Conservation (phyloP, 495 filamentous ascomycete genomes). For the Hamigera avellanea region DNA sequence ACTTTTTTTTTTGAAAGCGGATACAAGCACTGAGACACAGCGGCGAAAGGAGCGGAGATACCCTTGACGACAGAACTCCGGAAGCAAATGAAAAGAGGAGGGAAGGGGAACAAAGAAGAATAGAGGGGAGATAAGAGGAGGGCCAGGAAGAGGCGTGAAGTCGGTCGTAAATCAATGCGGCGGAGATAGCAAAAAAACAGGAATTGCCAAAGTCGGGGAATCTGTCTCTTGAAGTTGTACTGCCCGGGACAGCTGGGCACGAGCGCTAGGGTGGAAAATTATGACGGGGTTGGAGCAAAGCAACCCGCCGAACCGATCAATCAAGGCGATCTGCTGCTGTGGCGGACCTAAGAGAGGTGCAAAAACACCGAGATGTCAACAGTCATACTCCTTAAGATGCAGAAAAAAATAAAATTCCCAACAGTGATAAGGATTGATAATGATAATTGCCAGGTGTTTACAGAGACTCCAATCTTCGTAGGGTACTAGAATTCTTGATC, state of each 20-base stretch:
- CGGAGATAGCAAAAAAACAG: not conserved
- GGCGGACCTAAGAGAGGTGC: no score
- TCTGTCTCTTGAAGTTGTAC: not conserved
- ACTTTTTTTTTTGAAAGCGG: not conserved
- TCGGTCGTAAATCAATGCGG: not conserved
- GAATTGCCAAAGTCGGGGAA: not conserved
- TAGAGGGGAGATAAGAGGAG: conserved; percentile 1
- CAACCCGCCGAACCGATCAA: no score
- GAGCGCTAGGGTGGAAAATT: conserved; percentile 1
- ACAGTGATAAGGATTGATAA: no score
- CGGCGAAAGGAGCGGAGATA: conserved; percentile 1
- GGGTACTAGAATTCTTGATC: no score
- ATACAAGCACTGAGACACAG: not conserved
- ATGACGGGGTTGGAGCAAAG: not conserved
- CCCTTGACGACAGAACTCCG: not conserved
- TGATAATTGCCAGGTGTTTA: no score
- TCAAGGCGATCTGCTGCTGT: no score
- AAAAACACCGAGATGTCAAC: no score
- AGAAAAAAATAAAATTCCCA: no score
- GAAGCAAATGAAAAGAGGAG: not conserved
- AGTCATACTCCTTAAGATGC: no score
- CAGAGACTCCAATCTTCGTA: no score
- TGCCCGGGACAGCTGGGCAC: not conserved
- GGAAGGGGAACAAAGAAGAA: not conserved
- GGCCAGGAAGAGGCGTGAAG: no score